phyloP scores from a whole-genome alignment of 768 basidiomycete genomes.

The Auriscalpium orientale region DNA sequence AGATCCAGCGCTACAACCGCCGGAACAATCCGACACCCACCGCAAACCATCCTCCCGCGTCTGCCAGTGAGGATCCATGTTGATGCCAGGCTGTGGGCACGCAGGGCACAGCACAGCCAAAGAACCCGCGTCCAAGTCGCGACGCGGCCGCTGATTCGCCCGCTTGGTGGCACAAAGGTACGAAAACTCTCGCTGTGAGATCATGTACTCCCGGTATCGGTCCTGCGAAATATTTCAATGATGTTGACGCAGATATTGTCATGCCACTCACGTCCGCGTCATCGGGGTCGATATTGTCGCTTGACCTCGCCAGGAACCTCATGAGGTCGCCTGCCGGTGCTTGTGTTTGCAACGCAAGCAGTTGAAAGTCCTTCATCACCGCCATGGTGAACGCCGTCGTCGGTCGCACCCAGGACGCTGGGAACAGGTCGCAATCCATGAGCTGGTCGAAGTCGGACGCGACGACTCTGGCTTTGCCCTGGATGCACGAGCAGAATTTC shows the following conservation, averaged over 20 bases:
- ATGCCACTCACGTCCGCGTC: too few relatives aligned
- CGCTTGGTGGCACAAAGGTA: background rate
- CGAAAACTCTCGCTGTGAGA: background rate
- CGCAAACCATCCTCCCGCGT: background rate
- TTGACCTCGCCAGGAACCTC: too few relatives aligned
- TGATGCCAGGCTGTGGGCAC: background rate
- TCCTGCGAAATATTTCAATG: too few relatives aligned
- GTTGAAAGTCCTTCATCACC: background rate
- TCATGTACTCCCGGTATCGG: background rate
- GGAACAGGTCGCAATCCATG: background rate
- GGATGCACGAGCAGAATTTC: background rate
- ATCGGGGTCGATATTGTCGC: too few relatives aligned
- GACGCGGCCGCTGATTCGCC: background rate
- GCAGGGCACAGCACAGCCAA: background rate
- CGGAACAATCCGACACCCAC: too few relatives aligned
- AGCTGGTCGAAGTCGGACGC: background rate
- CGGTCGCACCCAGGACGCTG: background rate
- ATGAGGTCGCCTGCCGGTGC: too few relatives aligned
- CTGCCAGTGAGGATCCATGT: background rate
- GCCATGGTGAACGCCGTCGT: background rate
- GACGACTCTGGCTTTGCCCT: background rate
- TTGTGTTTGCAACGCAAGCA: too few relatives aligned
- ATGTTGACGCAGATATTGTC: too few relatives aligned
- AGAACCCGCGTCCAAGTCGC: background rate
- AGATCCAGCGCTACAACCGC: background rate